Base-by-base conservation (phyloP, 768 basidiomycete species). In the Lentinula raphanica region DNA sequence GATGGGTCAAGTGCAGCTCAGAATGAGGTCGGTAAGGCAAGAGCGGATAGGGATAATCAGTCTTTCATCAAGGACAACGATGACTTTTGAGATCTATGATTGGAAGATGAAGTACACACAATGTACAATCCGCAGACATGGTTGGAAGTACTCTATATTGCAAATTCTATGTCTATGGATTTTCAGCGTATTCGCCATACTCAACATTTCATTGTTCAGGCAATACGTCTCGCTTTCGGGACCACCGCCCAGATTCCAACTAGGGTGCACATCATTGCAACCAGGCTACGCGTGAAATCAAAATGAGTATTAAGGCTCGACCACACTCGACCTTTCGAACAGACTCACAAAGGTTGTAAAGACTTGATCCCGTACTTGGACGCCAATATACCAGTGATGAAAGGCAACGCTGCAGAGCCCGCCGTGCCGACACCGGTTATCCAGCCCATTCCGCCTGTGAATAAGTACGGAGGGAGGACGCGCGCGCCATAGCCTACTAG, bases 361-460 rank as follows among this genome's bases (percentile, higher is more conserved):
- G 70, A 71, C 58, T 67, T 63, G 54, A 81, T 80, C 27, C 81
- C 80, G 32, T 68, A 72, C 56, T 63, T 73, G 55, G 68, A 71
- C 53, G 74, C 77, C 53, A 77, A 67, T 17, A 63, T 69, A 58
- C 79, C 81, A n/a, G 73, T 79, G 59, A 76, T 69, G 68, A 78
- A 79, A 13, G 77, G 81, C 38, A 76, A 62, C 49, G 65, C 23
- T 56, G 80, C 79, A 25, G 77, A 77, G 13, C 81, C 81, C 2
- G 79, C 70, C 60, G 77, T 76, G 0, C 81, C 82, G 36, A 79
- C 70, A 9, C 79, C 81, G 2, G 79, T 73, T 50, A 82, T 75
- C 78, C 81, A 83, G 28, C 81, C 78, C 28, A 82, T 76, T 2
- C 65, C 59, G 21, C 68, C 72, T 36, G 72, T 72, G 38, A 72